Evolutionary conservation across 257 asterid species (phyloP).

Genomic region (Sherardia arvensis): DNA sequence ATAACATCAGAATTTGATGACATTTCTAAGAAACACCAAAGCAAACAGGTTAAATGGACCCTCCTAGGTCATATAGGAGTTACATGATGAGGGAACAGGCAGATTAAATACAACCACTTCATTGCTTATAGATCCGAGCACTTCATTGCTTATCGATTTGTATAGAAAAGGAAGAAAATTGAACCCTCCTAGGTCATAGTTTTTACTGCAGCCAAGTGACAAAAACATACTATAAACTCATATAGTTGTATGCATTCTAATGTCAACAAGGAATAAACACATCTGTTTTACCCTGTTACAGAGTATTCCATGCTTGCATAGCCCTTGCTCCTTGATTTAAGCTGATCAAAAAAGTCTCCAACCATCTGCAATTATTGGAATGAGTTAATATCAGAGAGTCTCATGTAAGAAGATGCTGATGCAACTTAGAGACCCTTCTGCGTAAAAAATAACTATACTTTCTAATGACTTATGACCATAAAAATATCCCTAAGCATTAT

Average conservation of each 20-base stretch:
- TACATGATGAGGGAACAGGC: not conserved
- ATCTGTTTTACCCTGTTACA: constrained; percentile 57
- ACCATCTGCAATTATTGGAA: constrained; percentile 67
- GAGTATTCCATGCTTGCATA: constrained; percentile 99
- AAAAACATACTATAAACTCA: not conserved
- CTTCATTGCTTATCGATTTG: not conserved
- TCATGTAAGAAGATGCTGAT: not conserved
- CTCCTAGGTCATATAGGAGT: not conserved
- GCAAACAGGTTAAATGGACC: not conserved
- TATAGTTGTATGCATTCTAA: not conserved
- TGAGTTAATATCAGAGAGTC: not conserved
- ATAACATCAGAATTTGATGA: not conserved
- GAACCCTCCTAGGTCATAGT: too few relatives aligned
- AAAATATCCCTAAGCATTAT: not conserved
- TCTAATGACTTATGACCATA: not conserved
- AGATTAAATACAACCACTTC: not conserved
- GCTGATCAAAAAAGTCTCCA: constrained; percentile 99
- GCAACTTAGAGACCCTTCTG: not conserved
- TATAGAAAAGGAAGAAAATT: not conserved
- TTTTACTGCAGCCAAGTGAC: not conserved
- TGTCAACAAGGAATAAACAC: not conserved
- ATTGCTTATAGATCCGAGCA: not conserved
- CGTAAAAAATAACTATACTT: not conserved
- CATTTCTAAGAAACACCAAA: too few relatives aligned
- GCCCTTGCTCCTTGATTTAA: constrained; percentile 95